Percentiles rank a stretch among this genome's conserved stretches.
These are phyloP conservation scores for Albizia julibrissin DNA, from an alignment of 306 rosid genomes.

Conservation along the genomic window DNA sequence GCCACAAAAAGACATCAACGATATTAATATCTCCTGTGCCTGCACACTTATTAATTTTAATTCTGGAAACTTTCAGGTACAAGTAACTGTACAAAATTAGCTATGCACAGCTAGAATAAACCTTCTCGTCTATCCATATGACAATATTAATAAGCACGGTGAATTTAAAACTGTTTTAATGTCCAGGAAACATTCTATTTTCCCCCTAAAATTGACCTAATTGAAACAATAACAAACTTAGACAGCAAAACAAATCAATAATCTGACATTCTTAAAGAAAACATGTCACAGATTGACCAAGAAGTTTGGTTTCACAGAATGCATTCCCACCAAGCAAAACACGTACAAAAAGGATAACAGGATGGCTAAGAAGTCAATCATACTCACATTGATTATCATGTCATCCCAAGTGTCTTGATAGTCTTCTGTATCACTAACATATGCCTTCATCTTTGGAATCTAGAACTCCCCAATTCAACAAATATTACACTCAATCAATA, in stretches of 20 bases:
- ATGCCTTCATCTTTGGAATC: slow-evolving; percentile 99
- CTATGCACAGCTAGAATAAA: slow-evolving; percentile 20
- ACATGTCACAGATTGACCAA: slow-evolving; percentile 1
- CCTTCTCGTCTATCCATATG: background rate
- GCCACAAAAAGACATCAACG: slow-evolving; percentile 45
- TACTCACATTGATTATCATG: slow-evolving; percentile 89
- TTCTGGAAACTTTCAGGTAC: slow-evolving; percentile 14
- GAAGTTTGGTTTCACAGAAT: slow-evolving; percentile 25
- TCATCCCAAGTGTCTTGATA: slow-evolving; percentile 97
- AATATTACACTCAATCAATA: slow-evolving; percentile 48
- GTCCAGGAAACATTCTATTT: slow-evolving; percentile 8
- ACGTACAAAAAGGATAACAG: background rate
- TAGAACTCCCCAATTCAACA: slow-evolving; percentile 85
- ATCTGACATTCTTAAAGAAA: slow-evolving; percentile 2
- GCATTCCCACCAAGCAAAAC: slow-evolving; percentile 22
- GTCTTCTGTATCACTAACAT: slow-evolving; percentile 93
- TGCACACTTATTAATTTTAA: slow-evolving; percentile 28
- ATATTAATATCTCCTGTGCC: slow-evolving; percentile 21
- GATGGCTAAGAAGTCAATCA: slow-evolving; percentile 25
- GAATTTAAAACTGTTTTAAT: slow-evolving; percentile 20
- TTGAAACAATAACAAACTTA: slow-evolving; percentile 2
- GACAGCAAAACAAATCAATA: slow-evolving; percentile 12
- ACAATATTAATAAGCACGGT: background rate
- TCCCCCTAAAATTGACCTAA: slow-evolving; percentile 3
- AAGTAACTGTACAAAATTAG: slow-evolving; percentile 1